Conservation (phyloP, 768 basidiomycete species). For the Tylopilus intermedius region DNA sequence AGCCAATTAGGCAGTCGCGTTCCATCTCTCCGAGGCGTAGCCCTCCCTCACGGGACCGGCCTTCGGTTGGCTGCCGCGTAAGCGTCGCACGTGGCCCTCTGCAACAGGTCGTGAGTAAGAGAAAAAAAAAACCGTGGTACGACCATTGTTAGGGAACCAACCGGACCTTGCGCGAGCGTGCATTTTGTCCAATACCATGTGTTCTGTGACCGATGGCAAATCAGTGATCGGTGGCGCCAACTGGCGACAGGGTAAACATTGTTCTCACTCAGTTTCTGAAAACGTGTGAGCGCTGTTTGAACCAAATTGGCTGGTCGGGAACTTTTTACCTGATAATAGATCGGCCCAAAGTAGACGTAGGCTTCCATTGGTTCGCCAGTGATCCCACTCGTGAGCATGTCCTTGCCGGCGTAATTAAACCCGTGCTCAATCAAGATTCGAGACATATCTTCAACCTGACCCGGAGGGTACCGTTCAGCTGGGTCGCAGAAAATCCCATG, state of each 20-base stretch:
- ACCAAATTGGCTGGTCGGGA: conserved; percentile 4
- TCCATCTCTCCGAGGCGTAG: conserved; percentile 99
- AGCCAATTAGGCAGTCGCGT: conserved; percentile 95
- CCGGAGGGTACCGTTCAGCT: conserved; percentile 4
- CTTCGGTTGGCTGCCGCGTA: conserved; percentile 97
- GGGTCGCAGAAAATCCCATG: conserved; percentile 1
- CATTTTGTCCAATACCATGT: conserved; percentile 99
- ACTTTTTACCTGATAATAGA: conserved; percentile 83
- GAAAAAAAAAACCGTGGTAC: background rate
- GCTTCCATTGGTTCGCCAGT: conserved; percentile 95
- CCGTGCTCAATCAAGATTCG: conserved; percentile 91
- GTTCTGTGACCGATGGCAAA: conserved; percentile 47
- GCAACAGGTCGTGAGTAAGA: conserved; percentile 11
- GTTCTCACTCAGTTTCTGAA: conserved; percentile 85
- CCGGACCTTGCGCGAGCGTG: conserved; percentile 90
- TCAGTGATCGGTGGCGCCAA: conserved; percentile 7
- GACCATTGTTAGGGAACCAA: conserved; percentile 9
- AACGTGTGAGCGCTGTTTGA: conserved; percentile 1
- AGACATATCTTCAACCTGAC: conserved; percentile 95
- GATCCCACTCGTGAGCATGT: conserved; percentile 97
- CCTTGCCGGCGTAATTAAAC: conserved; percentile 98
- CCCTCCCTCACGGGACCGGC: conserved; percentile 95
- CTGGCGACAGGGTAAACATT: background rate
- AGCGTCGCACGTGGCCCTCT: conserved; percentile 95
- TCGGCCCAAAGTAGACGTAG: conserved; percentile 98